Evolutionary conservation across 1,284 basidiomycete species (phyloP), one percentile per base, ranked within the genome.

Genomic region (Moesziomyces antarcticus): DNA sequence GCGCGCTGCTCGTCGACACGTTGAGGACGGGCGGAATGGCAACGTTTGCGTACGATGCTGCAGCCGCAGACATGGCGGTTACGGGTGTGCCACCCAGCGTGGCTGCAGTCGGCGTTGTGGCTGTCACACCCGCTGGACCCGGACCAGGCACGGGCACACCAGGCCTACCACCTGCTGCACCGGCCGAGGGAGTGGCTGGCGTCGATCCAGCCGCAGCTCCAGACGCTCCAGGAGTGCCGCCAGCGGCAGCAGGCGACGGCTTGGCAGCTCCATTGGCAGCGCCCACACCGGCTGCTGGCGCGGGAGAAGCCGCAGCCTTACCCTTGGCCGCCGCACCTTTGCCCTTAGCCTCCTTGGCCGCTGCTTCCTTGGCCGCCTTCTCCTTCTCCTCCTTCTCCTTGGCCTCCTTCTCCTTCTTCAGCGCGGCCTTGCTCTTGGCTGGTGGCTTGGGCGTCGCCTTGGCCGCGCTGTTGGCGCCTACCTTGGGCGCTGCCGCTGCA

Each of bases 1-100:
- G 81, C 11, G 59, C 59, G 3, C 30, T 60, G 8, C 30, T 56
- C 0, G 60, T 42, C 2, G 57, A 51, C 10, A 80, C 69, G 47
- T 78, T 77, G 51, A 79, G 68, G 7, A 50, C 52, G 13, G 75
- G 61, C 0, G 77, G 72, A 30, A 78, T 79, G 10, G 50, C 62
- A 6, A 49, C 58, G 30, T 69, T 61, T 20, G 61, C 56, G 40
- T 72, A 76, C 2, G 70, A 57, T 1, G 69, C 55, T 3, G 70
- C 53, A 1, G 65, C 52, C 5, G 64, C 54, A 0, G 73, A 68
- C 60, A 68, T 62, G 25, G 66, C 68, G 1, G 56, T 56, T 1
- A 63, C 52, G 10, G 56, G 63, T 21, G 63, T 58, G 1, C 51
- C 52, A 11, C 37, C 56, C 0, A 42, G 45, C 2, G 50, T 59